Evolutionary conservation across 2,329 filamentous ascomycete genomes (phyloP).

Genomic region (Mycosphaerella sp.): DNA sequence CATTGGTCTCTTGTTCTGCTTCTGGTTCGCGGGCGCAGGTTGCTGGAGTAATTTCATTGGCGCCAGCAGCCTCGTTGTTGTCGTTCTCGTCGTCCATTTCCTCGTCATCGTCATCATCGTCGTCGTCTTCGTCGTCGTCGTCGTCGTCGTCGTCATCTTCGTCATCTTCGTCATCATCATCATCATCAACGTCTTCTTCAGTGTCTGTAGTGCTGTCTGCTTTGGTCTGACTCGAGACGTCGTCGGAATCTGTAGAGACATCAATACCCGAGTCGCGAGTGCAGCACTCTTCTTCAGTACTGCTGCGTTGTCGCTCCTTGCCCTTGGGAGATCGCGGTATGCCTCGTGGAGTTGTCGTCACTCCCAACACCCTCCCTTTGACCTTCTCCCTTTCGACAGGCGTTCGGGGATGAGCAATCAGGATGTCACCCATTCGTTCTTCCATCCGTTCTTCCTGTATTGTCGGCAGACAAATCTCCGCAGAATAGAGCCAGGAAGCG

Average conservation of each 20-base stretch:
- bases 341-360: neutral
- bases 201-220: neutral
- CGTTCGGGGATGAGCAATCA: neutral
- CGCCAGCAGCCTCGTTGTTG: conserved; percentile 1
- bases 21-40: conserved; percentile 4
- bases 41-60: conserved; percentile 2
- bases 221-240: neutral
- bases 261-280: neutral
- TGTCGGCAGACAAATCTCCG: neutral
- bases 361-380: neutral
- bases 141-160: neutral
- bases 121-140: neutral
- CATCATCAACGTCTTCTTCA: neutral
- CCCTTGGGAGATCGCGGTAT: neutral
- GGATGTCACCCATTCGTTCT: neutral
- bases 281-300: neutral
- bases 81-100: neutral
- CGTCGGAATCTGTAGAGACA: neutral
- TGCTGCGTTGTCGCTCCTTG: neutral
- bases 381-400: neutral
- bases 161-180: too few species aligned
- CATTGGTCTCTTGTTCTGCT: conserved; percentile 4
- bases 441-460: conserved; percentile 3
- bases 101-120: neutral
- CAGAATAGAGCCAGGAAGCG: conserved; percentile 4